Percentiles rank a stretch among this genome's conserved stretches.
These are phyloP conservation scores for Aegilops sharonensis DNA, from an alignment of 176 grass and related monocot genomes.

Conservation along the genomic window DNA sequence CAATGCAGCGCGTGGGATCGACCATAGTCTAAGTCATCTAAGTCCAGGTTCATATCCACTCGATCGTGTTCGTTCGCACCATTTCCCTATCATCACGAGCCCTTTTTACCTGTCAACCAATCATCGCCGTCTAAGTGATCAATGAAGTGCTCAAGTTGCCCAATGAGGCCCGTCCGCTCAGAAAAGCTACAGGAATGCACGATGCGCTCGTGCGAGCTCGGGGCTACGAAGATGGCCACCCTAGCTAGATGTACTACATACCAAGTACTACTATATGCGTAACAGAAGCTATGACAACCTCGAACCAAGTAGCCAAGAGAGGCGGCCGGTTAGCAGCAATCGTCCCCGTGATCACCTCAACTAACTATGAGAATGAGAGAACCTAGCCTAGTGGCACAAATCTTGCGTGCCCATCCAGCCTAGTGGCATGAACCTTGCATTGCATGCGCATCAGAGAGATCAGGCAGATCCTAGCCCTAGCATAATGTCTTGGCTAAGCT, in stretches of 20 bases:
- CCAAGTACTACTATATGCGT: background rate
- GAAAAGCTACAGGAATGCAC: constrained; percentile 8
- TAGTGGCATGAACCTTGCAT: background rate
- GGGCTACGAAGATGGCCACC: background rate
- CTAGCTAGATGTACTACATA: background rate
- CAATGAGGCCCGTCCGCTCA: background rate
- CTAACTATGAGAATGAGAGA: background rate
- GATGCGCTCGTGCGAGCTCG: constrained; percentile 37
- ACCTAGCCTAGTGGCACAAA: background rate
- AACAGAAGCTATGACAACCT: background rate
- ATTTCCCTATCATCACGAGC: constrained; percentile 1
- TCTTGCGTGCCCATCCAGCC: background rate
- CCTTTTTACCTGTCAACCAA: background rate
- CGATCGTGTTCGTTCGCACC: background rate
- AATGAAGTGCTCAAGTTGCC: constrained; percentile 29
- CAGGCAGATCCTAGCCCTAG: background rate
- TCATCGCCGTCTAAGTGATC: background rate
- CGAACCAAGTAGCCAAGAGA: background rate
- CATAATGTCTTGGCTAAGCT: background rate
- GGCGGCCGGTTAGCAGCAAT: background rate
- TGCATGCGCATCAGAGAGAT: background rate
- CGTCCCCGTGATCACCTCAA: constrained; percentile 19
- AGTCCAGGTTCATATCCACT: background rate
- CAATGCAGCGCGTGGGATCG: no score
- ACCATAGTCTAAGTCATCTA: no score